Base-by-base conservation (phyloP, 78 protist genomes). In the Pigoraptor vietnamica region DNA sequence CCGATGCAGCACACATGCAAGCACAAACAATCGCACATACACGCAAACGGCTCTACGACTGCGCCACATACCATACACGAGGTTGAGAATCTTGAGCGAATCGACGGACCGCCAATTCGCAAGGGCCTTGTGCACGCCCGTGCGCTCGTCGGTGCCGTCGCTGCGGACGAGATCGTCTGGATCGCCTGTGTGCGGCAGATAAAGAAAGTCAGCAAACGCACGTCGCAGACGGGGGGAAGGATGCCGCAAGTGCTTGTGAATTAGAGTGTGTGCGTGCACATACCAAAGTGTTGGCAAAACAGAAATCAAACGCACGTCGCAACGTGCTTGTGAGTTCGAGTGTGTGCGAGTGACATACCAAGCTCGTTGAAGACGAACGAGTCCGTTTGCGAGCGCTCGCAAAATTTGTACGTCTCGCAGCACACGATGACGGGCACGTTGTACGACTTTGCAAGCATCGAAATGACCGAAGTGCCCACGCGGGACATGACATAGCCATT, bases 351-450 rank as follows among this genome's bases (percentile, higher is more conserved):
- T 39, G 92, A 94, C 35, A 95, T 95, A 33, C 97, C 99, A 19
- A 97, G 90, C 88, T 98, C 98, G 94, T 98, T 98, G 96, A 35
- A 93, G 90, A 96, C 94, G 38, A 98, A 93, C n/a, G 97, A 86
- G 84, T 98, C 99, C 24, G 98, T 92, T 90, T 95, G 97, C 33
- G 93, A 97, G 33, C 94, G 89, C 39, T 96, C 98, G 33, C 96
- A 24, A 91, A 98, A 99, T 94, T 98, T 99, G 95, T 97, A 98
- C 39, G 98, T 95, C 91, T 98, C 99, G 36, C 99, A 98, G 88
- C 97, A 94, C 37, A 98, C 96, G 34, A 98, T 94, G 89, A 98
- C 96, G n/a, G 99, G 99, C 29, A 96, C 94, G 56, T 94, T 92
- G 93, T 83, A 95, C 38, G 94, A 55, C 24, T 93, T 82, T 0